phyloP scores from a whole-genome alignment of 78 protist species.

The Emiliania huxleyi region DNA sequence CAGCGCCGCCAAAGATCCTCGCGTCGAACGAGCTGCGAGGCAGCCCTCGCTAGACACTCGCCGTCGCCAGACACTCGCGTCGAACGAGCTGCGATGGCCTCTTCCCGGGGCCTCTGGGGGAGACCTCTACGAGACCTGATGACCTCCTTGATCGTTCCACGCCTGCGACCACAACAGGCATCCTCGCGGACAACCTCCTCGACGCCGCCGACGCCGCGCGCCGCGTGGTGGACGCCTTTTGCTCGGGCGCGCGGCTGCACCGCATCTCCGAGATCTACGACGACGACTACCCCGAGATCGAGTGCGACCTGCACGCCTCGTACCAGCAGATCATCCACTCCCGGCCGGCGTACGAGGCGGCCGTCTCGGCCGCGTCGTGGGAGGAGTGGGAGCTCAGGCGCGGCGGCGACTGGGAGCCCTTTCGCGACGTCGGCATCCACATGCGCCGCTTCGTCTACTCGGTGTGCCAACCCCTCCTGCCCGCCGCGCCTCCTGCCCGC shows the following conservation, averaged over 20 bases:
- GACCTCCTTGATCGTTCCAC: too few relatives aligned
- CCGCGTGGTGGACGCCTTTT: not conserved
- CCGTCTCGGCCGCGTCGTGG: not conserved
- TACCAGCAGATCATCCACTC: not conserved
- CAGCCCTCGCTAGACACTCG: too few relatives aligned
- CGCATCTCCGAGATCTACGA: not conserved
- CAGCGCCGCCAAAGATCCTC: not conserved
- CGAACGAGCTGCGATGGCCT: too few relatives aligned
- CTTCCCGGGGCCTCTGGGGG: too few relatives aligned
- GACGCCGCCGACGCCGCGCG: not conserved
- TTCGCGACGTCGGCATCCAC: not conserved
- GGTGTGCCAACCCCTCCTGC: not conserved
- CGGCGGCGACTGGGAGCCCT: not conserved
- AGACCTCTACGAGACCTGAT: too few relatives aligned
- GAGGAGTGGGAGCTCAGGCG: not conserved
- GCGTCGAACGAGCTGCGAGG: not conserved
- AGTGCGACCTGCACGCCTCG: not conserved
- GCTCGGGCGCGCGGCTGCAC: not conserved
- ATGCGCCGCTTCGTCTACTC: not conserved
- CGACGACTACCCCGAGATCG: too few relatives aligned
- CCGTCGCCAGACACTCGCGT: too few relatives aligned
- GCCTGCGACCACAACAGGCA: too few relatives aligned
- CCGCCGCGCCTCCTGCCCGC: not conserved
- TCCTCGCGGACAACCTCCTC: not conserved
- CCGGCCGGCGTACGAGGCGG: not conserved